Evolutionary conservation across 176 grass and related monocot genomes (phyloP), one percentile per base, ranked within the genome.

Genomic region (Oryza longistaminata): DNA sequence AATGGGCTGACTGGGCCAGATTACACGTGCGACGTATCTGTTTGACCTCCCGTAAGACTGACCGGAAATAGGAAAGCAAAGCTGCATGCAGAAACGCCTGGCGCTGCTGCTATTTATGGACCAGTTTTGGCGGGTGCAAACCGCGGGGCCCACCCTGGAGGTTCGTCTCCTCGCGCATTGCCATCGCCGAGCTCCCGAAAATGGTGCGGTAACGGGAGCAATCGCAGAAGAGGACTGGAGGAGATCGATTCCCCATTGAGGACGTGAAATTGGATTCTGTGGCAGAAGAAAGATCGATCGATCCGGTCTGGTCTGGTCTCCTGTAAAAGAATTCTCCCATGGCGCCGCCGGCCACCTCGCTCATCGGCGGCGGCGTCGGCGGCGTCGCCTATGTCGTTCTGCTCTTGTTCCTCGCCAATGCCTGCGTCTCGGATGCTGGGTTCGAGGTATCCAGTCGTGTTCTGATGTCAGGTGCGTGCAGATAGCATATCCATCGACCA

Each of bases 71-170:
- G 65, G 9, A 22, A 70, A 39, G 52, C 4, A n/a, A 40, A 37
- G 49, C 58, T 34, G 52, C 60, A 64, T 5, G 48, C 21, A 26
- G n/a, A 12, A 24, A 33, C 70, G 34, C 7, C 25, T 19, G 43
- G 69, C 0, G 25, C 33, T 17, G 71, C 17, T 83, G 37, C 84
- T 90, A 90, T 83, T 87, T 87, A 62, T 61, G 79, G 85, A 68
- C 80, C 80, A 7, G 68, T 83, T 79, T 87, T 64, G 75, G 80
- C 68, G 70, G 64, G 58, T 21, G 80, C 46, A 13, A 83, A 21
- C 84, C 55, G 68, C 39, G 83, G 83, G 60, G 80, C 69, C 69
- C 55, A 31, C 58, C 21, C 58, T 62, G 55, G 72, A 70, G 68
- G 50, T 34, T 52, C 46, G 35, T 44, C 69, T n/a, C 81, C 50